Percentiles rank a stretch among this genome's conserved stretches.
Evolutionary conservation across 2,329 filamentous ascomycete genomes (phyloP).

Genomic region (Thelonectria discophora): DNA sequence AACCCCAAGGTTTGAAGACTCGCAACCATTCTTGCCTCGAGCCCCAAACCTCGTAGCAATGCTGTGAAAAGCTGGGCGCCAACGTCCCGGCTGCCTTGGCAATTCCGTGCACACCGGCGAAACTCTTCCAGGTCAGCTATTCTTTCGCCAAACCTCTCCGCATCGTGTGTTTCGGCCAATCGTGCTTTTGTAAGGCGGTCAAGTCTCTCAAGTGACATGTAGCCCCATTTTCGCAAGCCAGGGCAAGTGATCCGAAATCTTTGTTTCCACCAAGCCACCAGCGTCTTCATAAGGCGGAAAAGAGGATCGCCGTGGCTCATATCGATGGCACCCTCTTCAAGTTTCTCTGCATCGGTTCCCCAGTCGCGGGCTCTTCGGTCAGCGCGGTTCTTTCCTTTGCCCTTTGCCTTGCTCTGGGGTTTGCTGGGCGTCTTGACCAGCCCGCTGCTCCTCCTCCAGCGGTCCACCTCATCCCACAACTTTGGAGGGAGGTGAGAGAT

Average conservation of each 20-base stretch:
- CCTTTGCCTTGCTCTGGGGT: slow-evolving; percentile 47
- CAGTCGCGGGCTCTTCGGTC: slow-evolving; percentile 66
- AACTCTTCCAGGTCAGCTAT: slow-evolving; percentile 75
- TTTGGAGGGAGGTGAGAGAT: slow-evolving; percentile 75
- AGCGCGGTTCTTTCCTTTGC: slow-evolving; percentile 48
- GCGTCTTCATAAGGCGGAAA: slow-evolving; percentile 75
- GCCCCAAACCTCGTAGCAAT: slow-evolving; percentile 78
- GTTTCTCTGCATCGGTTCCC: slow-evolving; percentile 71
- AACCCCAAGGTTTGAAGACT: slow-evolving; percentile 89
- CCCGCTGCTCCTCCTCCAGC: slow-evolving; percentile 75
- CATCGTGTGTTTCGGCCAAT: slow-evolving; percentile 68
- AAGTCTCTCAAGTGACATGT: slow-evolving; percentile 79
- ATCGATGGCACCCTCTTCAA: slow-evolving; percentile 77
- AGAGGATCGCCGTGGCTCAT: slow-evolving; percentile 86
- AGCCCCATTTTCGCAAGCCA: slow-evolving; percentile 87
- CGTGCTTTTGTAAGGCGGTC: slow-evolving; percentile 79
- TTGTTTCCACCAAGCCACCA: slow-evolving; percentile 90
- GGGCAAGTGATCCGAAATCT: slow-evolving; percentile 80
- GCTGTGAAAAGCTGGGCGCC: slow-evolving; percentile 92
- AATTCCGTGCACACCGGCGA: slow-evolving; percentile 70
- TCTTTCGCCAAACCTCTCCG: slow-evolving; percentile 77
- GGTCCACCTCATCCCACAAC: slow-evolving; percentile 76
- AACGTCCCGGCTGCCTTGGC: slow-evolving; percentile 84
- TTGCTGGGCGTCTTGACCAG: slow-evolving; percentile 54
- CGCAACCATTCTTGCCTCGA: slow-evolving; percentile 84